Evolutionary conservation across 345 rosid species (phyloP), one percentile per base, ranked within the genome.

Genomic region (Eucalyptus globulus): DNA sequence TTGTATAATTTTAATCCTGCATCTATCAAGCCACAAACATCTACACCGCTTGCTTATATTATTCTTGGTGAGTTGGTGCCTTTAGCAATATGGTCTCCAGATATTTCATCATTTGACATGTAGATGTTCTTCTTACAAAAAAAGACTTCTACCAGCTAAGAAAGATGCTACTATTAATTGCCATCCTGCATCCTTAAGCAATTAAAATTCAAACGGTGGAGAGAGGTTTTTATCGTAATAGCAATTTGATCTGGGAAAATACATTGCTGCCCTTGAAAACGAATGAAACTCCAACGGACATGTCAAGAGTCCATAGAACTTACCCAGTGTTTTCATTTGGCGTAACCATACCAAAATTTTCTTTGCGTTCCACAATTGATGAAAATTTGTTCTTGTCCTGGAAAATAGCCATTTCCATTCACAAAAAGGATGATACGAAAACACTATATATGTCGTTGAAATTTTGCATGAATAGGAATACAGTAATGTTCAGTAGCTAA

Each of bases 371-470:
- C 90, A 93, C 91, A 87, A 91, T 88, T 9, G 94, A 91, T 69
- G 93, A 90, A 88, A 95, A 92, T 86, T 90, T 92, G 87, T 90
- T 92, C 92, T 92, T 93, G 56, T 97, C 97, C 98, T 95, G 95
- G 40, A 54, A 12, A 88, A n/a, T 49, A 67, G 51, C 56, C 56
- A 47, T 15, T 62, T 67, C 88, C 72, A 67, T 65, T 50, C 26
- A 44, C 14, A 49, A 62, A 62, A 16, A 47, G 85, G 53, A 62
- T 16, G 8, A 65, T 44, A 45, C 1, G 11, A 22, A 87, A 56
- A 27, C 40, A 87, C 29, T 14, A 44, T 24, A 58, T 49, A 87
- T 60, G 80, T 60, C 5, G 1, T 76, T 37, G 83, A 76, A 76
- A 37, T 76, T 76, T 19, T 3, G 3, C 83, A 72, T 37, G 47